These are phyloP conservation scores for Kwoniella shivajii DNA, from an alignment of 1,284 basidiomycete genomes.

Conservation along the genomic window DNA sequence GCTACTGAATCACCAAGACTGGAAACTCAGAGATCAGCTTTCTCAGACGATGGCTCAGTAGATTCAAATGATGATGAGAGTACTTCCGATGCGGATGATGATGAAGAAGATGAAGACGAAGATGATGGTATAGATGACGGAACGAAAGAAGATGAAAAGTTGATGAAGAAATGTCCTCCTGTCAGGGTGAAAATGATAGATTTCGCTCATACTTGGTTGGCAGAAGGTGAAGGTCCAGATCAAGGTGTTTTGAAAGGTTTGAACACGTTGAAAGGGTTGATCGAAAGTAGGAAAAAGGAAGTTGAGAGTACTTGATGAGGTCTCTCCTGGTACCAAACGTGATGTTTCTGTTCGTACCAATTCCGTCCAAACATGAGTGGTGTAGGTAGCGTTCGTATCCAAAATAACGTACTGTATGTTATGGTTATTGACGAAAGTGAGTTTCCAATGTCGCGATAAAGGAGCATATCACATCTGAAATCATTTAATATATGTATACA, in stretches of 20 bases:
- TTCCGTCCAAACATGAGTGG: no score
- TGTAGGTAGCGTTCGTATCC: no score
- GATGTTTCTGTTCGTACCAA: no score
- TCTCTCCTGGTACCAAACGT: no score
- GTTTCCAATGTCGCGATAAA: no score
- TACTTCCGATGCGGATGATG: constrained; percentile 34
- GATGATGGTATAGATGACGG: constrained; percentile 32
- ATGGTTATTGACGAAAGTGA: no score
- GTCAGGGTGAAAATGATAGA: constrained; percentile 81
- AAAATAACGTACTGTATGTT: no score
- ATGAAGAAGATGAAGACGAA: constrained; percentile 55
- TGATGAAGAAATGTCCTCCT: constrained; percentile 58
- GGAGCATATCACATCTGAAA: no score
- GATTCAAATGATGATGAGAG: constrained; percentile 46
- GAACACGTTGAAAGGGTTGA: constrained; percentile 63
- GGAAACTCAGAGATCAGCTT: constrained; percentile 10
- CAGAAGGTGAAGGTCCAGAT: constrained; percentile 75
- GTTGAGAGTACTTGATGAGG: no score
- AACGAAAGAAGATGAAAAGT: constrained; percentile 41
- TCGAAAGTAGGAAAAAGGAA: constrained; percentile 58
- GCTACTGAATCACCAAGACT: constrained; percentile 5
- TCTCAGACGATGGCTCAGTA: constrained; percentile 23
- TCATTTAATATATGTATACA: no score
- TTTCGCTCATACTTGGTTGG: constrained; percentile 82
- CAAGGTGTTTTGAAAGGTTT: constrained; percentile 73